Conservation (phyloP, 768 basidiomycete species). For the Mycena leptocephala region DNA sequence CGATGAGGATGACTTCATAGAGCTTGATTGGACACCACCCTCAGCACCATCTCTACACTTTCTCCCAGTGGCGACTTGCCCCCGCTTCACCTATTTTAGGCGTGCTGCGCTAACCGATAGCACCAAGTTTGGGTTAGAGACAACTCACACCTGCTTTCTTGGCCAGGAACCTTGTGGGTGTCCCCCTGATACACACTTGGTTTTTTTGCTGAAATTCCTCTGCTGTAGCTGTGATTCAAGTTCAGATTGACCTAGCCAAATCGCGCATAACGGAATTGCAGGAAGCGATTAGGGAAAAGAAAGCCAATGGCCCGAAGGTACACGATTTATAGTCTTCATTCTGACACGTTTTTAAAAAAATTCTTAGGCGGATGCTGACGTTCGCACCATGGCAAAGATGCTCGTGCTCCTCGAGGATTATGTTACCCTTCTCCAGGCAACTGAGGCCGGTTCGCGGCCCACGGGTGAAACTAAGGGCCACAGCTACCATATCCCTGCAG, state of each 20-base stretch:
- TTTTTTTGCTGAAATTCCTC: background rate
- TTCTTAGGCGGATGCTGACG: slow-evolving; percentile 17
- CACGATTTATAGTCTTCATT: background rate
- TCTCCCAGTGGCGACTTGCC: slow-evolving; percentile 82
- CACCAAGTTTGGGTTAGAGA: slow-evolving; percentile 91
- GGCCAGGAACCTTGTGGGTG: slow-evolving; percentile 79
- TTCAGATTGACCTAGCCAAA: slow-evolving; percentile 75
- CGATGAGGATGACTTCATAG: slow-evolving; percentile 87
- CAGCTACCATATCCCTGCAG: slow-evolving; percentile 78
- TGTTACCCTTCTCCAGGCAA: slow-evolving; percentile 65
- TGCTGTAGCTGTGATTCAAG: slow-evolving; percentile 69
- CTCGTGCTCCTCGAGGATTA: slow-evolving; percentile 75
- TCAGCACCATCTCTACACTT: slow-evolving; percentile 76
- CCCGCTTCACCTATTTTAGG: slow-evolving; percentile 88
- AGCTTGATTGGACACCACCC: slow-evolving; percentile 77
- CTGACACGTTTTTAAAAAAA: background rate
- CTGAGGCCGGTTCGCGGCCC: slow-evolving; percentile 55
- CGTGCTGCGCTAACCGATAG: slow-evolving; percentile 62
- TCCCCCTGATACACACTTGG: background rate
- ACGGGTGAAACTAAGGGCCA: slow-evolving; percentile 52
- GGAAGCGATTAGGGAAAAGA: slow-evolving; percentile 37
- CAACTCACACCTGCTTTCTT: slow-evolving; percentile 86
- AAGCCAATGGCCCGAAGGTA: slow-evolving; percentile 16
- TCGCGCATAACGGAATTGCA: slow-evolving; percentile 70
- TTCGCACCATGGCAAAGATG: slow-evolving; percentile 61